A percentile compares a stretch with the other conserved stretches of the same genome.
These are phyloP conservation scores for Globisporangium viniferum DNA, from an alignment of 352 stramenopile species.

Conservation along the genomic window DNA sequence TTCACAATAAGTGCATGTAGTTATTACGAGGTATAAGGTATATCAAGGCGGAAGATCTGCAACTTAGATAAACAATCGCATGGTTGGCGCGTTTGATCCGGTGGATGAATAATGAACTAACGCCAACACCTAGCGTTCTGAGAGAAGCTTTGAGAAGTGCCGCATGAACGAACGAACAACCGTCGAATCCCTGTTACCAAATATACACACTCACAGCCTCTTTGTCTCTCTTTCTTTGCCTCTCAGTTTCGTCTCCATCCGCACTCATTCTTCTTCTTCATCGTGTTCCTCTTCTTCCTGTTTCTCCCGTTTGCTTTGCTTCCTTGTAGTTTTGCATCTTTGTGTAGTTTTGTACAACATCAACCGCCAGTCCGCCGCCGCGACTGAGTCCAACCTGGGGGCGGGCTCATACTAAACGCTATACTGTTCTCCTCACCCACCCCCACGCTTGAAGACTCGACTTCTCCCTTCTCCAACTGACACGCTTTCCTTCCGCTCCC, in stretches of 20 bases:
- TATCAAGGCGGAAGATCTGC: no score
- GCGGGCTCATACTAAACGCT: not conserved
- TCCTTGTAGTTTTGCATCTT: not conserved
- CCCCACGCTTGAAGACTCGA: not conserved
- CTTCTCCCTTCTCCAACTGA: not conserved
- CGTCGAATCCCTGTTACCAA: not conserved
- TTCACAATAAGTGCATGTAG: no score
- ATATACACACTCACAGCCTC: slow-evolving; percentile 3
- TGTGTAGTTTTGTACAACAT: slow-evolving; percentile 8
- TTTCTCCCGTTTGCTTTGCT: not conserved
- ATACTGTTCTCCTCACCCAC: not conserved
- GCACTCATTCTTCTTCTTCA: not conserved
- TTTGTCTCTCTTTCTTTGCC: not conserved
- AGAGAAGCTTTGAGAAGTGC: not conserved
- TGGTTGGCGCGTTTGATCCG: no score
- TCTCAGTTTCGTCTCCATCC: not conserved
- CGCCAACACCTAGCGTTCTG: not conserved
- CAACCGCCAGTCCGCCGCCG: not conserved
- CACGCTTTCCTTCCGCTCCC: not conserved
- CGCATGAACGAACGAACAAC: not conserved
- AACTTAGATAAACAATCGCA: no score
- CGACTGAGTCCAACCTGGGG: not conserved
- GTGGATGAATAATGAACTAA: not conserved
- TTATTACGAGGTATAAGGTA: no score
- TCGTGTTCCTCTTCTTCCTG: not conserved